A percentile compares a stretch with the other conserved stretches of the same genome.
These are phyloP conservation scores for Camellia japonica DNA, from an alignment of 148 eudicot species.

Conservation along the genomic window DNA sequence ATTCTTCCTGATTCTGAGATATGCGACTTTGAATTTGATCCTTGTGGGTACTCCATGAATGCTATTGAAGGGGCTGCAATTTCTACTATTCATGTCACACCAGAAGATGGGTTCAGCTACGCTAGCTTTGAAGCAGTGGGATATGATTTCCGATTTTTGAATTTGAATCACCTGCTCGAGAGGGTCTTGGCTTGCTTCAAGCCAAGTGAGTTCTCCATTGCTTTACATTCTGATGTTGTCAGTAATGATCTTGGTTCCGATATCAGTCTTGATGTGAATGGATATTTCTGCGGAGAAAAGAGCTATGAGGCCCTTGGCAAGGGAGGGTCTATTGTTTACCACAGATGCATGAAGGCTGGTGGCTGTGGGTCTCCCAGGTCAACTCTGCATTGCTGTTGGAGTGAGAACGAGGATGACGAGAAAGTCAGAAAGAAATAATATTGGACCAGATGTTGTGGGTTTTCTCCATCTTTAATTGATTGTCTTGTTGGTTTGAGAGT, in stretches of 20 bases:
- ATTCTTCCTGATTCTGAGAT: slow-evolving; percentile 71
- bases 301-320: slow-evolving; percentile 37
- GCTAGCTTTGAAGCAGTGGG: slow-evolving; percentile 84
- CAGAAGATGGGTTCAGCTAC: slow-evolving; percentile 82
- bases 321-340: slow-evolving; percentile 39
- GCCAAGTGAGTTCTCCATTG: slow-evolving; percentile 63
- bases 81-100: slow-evolving; percentile 86
- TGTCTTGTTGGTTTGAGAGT: too few species aligned
- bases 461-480: background rate
- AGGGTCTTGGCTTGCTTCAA: slow-evolving; percentile 67
- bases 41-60: slow-evolving; percentile 90
- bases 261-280: slow-evolving; percentile 22
- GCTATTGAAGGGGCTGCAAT: slow-evolving; percentile 55
- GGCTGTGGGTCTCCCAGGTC: slow-evolving; percentile 45
- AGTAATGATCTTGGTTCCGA: slow-evolving; percentile 16
- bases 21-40: slow-evolving; percentile 79
- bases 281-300: slow-evolving; percentile 32
- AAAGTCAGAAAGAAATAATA: slow-evolving; percentile 26
- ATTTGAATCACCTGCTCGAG: slow-evolving; percentile 42
- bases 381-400: slow-evolving; percentile 36
- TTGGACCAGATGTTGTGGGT: slow-evolving; percentile 10
- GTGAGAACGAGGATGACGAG: slow-evolving; percentile 50
- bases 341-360: slow-evolving; percentile 26
- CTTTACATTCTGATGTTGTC: slow-evolving; percentile 39
- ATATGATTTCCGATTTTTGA: slow-evolving; percentile 44